These are phyloP conservation scores for Gracilaria vermiculophylla DNA, from an alignment of 23 red algal species.

Conservation along the genomic window DNA sequence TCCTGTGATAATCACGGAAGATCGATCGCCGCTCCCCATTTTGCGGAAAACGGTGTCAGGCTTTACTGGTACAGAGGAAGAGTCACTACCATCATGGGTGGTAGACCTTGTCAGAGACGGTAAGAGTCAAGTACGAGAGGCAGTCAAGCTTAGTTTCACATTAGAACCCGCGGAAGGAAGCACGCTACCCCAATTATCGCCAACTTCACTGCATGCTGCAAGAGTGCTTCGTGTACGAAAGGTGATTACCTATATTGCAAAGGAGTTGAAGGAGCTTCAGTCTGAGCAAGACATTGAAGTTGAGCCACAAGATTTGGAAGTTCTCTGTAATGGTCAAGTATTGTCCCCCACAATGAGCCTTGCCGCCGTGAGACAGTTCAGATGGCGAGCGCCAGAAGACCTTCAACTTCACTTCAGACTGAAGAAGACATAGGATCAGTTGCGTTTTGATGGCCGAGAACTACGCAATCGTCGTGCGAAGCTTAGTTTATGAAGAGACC, in stretches of 20 bases:
- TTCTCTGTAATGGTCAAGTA: constrained; percentile 86
- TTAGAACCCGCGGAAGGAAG: constrained; percentile 75
- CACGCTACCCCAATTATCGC: constrained; percentile 57
- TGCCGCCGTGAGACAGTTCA: constrained; percentile 77
- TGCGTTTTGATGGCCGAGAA: not conserved
- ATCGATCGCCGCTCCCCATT: constrained; percentile 71
- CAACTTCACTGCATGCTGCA: constrained; percentile 80
- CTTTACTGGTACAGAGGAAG: constrained; percentile 73
- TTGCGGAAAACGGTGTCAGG: constrained; percentile 46
- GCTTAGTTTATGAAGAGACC: not conserved
- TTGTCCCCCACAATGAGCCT: constrained; percentile 81
- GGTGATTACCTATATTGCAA: constrained; percentile 76
- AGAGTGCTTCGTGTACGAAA: constrained; percentile 87
- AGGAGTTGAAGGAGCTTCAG: constrained; percentile 57
- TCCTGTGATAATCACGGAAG: constrained; percentile 81
- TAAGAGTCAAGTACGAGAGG: constrained; percentile 58
- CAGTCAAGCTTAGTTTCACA: constrained; percentile 82
- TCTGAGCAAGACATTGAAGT: constrained; percentile 33
- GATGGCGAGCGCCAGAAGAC: constrained; percentile 85
- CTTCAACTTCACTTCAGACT: constrained; percentile 84
- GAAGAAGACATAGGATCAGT: constrained; percentile 3
- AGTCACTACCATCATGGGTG: constrained; percentile 89
- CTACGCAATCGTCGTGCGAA: not conserved
- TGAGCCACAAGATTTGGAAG: constrained; percentile 68
- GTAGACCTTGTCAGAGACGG: constrained; percentile 78